phyloP scores from a whole-genome alignment of 1,139 yeast genomes.

The Protomyces inundatus region DNA sequence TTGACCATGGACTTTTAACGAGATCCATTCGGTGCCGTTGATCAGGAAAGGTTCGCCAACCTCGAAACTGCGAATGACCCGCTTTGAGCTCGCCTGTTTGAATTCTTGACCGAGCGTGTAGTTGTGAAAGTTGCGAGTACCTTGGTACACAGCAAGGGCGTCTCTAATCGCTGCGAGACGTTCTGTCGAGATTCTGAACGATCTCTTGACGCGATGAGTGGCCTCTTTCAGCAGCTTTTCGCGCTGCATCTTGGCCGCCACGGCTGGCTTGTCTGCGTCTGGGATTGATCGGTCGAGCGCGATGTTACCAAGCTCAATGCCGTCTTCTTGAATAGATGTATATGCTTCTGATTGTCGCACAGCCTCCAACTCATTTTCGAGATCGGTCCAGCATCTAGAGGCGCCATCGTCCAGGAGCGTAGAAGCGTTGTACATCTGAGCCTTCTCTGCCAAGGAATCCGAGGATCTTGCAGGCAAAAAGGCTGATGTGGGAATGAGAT shows the following conservation, averaged over 20 bases:
- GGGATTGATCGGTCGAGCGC: conserved; percentile 11
- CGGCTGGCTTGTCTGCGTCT: conserved; percentile 15
- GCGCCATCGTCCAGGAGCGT: conserved; percentile 1
- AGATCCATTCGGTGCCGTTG: conserved; percentile 92
- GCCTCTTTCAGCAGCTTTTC: conserved; percentile 38
- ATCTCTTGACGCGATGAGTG: conserved; percentile 47
- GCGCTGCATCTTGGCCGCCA: conserved; percentile 32
- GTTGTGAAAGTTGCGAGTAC: conserved; percentile 92
- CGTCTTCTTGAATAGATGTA: background rate
- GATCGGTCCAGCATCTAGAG: conserved; percentile 3
- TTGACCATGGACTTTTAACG: conserved; percentile 95
- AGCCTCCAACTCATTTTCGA: background rate
- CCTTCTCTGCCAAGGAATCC: conserved; percentile 54
- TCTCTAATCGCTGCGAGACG: conserved; percentile 59
- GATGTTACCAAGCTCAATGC: conserved; percentile 4
- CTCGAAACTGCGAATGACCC: conserved; percentile 72
- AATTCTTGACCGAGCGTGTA: conserved; percentile 85
- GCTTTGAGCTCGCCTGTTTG: conserved; percentile 75
- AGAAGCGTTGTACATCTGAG: background rate
- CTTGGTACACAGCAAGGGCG: conserved; percentile 69
- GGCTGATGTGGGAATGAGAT: conserved; percentile 83
- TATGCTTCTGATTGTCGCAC: background rate
- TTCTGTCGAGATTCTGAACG: conserved; percentile 58
- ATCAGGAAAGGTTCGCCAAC: conserved; percentile 91
- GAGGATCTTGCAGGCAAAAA: conserved; percentile 84